A percentile compares a stretch with the other conserved stretches of the same genome.
These are phyloP conservation scores for Lachancea mirantina DNA, from an alignment of 805 yeast species.

Conservation along the genomic window DNA sequence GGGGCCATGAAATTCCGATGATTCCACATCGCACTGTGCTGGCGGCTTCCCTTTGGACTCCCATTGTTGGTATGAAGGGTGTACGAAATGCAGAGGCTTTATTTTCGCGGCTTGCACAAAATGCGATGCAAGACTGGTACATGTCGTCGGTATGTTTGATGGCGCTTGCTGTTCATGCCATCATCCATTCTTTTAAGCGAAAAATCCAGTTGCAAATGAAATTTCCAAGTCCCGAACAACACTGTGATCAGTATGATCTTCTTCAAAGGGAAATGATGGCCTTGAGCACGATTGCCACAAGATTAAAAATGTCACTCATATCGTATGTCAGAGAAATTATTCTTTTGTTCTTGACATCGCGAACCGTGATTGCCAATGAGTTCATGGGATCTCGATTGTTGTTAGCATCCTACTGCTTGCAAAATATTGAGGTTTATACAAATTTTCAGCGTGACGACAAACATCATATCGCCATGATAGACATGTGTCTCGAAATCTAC, in stretches of 20 bases:
- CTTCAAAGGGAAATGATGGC: too few relatives aligned
- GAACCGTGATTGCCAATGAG: neutral
- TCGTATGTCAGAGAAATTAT: slow-evolving; percentile 4
- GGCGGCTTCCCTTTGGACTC: slow-evolving; percentile 5
- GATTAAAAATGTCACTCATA: neutral
- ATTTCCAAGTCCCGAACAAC: neutral
- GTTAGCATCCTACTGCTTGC: slow-evolving; percentile 1
- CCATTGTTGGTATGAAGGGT: slow-evolving; percentile 3
- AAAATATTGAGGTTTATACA: neutral
- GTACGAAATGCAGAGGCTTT: slow-evolving; percentile 1
- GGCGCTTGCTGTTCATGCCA: neutral
- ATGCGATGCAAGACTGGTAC: slow-evolving; percentile 5
- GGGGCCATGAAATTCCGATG: slow-evolving; percentile 6
- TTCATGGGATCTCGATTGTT: slow-evolving; percentile 1
- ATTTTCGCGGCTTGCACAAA: slow-evolving; percentile 1
- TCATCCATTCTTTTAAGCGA: slow-evolving; percentile 3
- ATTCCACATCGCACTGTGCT: slow-evolving; percentile 9
- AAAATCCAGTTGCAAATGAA: slow-evolving; percentile 3
- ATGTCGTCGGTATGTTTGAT: slow-evolving; percentile 3
- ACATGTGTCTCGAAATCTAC: slow-evolving; percentile 6
- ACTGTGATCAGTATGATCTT: too few relatives aligned
- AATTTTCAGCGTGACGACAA: slow-evolving; percentile 2
- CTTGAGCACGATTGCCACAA: slow-evolving; percentile 1
- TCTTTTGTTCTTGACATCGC: slow-evolving; percentile 1
- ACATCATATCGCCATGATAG: slow-evolving; percentile 6